Conservation (phyloP, 2,329 filamentous ascomycete species). For the Ophiocordyceps australis region DNA sequence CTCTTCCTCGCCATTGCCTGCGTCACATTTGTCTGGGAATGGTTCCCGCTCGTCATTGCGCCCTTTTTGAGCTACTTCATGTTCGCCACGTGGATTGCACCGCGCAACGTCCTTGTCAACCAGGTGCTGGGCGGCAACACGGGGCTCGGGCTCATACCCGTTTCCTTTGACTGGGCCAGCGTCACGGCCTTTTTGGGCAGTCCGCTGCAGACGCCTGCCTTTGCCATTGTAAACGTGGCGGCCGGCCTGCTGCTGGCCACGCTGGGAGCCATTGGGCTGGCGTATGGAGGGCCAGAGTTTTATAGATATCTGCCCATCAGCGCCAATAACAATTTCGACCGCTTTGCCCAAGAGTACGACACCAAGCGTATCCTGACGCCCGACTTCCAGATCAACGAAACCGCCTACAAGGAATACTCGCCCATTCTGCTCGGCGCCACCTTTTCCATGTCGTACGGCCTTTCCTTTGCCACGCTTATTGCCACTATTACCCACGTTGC, state of each 20-base stretch:
- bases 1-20: slow-evolving; percentile 35
- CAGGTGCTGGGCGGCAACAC: slow-evolving; percentile 45
- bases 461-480: slow-evolving; percentile 36
- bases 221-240: slow-evolving; percentile 40
- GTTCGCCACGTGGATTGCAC: slow-evolving; percentile 43
- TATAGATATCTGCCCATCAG: slow-evolving; percentile 37
- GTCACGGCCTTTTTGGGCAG: slow-evolving; percentile 35
- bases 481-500: slow-evolving; percentile 30
- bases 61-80: slow-evolving; percentile 40
- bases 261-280: slow-evolving; percentile 30
- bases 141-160: slow-evolving; percentile 41
- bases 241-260: slow-evolving; percentile 31
- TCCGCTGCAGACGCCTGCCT: slow-evolving; percentile 39
- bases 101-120: slow-evolving; percentile 41
- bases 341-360: slow-evolving; percentile 36
- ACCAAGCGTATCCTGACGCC: slow-evolving; percentile 33
- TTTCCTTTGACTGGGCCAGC: slow-evolving; percentile 50
- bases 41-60: slow-evolving; percentile 38
- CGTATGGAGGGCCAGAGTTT: slow-evolving; percentile 29
- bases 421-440: slow-evolving; percentile 33
- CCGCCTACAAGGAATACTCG: slow-evolving; percentile 38
- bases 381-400: slow-evolving; percentile 31
- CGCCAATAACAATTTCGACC: slow-evolving; percentile 37
- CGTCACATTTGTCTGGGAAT: slow-evolving; percentile 36
- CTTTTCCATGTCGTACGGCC: slow-evolving; percentile 34